Base-by-base conservation (phyloP, 2,329 filamentous ascomycete species). In the Penicillium verrucosum region DNA sequence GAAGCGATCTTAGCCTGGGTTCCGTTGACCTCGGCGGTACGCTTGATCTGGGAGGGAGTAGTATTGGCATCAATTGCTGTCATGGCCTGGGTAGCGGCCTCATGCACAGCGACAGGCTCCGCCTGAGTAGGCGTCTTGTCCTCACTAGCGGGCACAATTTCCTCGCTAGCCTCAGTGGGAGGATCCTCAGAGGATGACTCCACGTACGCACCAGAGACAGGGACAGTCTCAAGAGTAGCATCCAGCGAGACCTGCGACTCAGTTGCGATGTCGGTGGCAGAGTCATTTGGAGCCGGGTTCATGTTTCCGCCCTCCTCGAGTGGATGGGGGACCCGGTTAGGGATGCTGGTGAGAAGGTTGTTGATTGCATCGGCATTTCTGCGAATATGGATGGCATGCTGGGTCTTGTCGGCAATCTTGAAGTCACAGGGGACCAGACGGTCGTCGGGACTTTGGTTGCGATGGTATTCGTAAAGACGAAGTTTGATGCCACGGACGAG, bases 381-480 rank as follows among this genome's bases (percentile, higher is more conserved):
- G 25, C 34, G 53, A 16, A 56, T 51, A 14, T 56, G 47, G 4
- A 56, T 18, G 0, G 47, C 34, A 3, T 56, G 47, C 18, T 16
- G 37, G 1, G 1, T 3, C 53, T 51, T 43, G 10, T 23, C 32
- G 1, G 40, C 23, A 32, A 56, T 4, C 23, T 12, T 51, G 27
- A 56, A 56, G 47, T 56, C 53, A 14, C 53, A 56, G 4, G 40
- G 30, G 3, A 56, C 14, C 23, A 49, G 12, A n/a, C 52, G 45
- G 5, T 23, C 16, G 4, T 30, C 40, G 7, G 21, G 18, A 4
- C 18, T 4, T 18, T 56, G 25, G 32, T 25, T 32, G 5, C 53
- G 53, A 11, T 56, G 47, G 21, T 56, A 56, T 4, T 56, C 53
- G 4, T 37, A 44, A 2, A 56, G 40, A 1, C 37, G 36, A n/a